Percentiles rank a stretch among this genome's conserved stretches.
Evolutionary conservation across 768 basidiomycete species (phyloP).

Genomic region (Tylopilus balloui): DNA sequence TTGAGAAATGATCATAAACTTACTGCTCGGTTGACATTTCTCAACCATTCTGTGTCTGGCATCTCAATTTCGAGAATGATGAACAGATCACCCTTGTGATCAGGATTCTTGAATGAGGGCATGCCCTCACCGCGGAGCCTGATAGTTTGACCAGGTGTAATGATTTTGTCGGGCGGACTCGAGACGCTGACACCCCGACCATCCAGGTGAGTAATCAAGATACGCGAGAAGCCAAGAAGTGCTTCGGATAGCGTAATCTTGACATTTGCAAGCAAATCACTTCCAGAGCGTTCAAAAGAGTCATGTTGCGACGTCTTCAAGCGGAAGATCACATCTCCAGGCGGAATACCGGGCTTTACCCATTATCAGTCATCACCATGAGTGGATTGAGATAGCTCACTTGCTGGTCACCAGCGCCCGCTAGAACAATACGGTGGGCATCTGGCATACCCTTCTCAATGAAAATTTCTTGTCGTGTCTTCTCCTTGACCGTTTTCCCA

Average conservation of each 20-base stretch:
- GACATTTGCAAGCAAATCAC: conserved; percentile 74
- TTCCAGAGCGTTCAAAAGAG: conserved; percentile 79
- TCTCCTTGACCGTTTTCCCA: conserved; percentile 76
- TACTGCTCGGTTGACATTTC: conserved; percentile 57
- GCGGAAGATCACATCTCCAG: conserved; percentile 89
- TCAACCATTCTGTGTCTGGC: conserved; percentile 78
- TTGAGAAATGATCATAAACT: conserved; percentile 4
- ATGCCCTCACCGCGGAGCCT: conserved; percentile 84
- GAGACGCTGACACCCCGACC: conserved; percentile 83
- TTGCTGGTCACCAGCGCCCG: conserved; percentile 90
- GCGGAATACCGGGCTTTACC: conserved; percentile 72
- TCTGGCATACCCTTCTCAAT: conserved; percentile 86
- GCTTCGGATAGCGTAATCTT: conserved; percentile 92
- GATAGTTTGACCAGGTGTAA: conserved; percentile 71
- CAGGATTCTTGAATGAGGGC: conserved; percentile 66
- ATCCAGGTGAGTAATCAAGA: conserved; percentile 88
- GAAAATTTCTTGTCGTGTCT: conserved; percentile 82
- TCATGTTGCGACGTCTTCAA: conserved; percentile 65
- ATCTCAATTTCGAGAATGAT: conserved; percentile 84
- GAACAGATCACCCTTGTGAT: conserved; percentile 75
- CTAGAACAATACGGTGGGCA: conserved; percentile 77
- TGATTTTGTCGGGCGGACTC: conserved; percentile 69
- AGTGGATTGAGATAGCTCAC: conserved; percentile 36
- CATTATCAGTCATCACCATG: conserved; percentile 5
- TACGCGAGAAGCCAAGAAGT: conserved; percentile 89